Conservation (phyloP, 176 grass and related monocot genomes). For the Raddia guianensis region DNA sequence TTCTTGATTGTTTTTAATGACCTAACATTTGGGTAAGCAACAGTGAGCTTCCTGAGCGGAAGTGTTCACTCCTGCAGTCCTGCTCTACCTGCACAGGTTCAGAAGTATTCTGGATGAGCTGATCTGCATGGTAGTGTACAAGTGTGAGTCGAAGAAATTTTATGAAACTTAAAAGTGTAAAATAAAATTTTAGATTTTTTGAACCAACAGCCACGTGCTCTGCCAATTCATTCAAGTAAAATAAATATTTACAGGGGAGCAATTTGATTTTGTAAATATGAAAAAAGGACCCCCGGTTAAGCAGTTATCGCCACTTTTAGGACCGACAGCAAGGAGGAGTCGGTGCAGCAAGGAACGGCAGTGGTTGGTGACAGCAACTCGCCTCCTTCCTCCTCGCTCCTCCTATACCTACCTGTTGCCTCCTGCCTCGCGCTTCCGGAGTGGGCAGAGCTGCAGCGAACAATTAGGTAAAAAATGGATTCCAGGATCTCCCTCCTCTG, state of each 20-base stretch:
- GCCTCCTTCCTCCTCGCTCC: constrained; percentile 37
- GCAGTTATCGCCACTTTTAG: neutral
- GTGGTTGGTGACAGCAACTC: constrained; percentile 55
- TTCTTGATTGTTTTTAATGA: neutral
- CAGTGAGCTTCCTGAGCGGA: constrained; percentile 27
- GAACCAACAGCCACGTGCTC: too few species aligned
- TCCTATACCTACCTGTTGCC: constrained; percentile 32
- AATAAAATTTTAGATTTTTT: too few species aligned
- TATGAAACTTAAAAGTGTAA: too few species aligned
- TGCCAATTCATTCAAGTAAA: too few species aligned
- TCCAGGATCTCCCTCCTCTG: constrained; percentile 50
- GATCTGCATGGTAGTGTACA: neutral
- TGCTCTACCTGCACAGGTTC: constrained; percentile 45
- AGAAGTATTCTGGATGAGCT: constrained; percentile 48
- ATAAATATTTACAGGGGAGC: too few species aligned
- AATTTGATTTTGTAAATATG: neutral
- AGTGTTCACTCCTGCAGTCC: neutral
- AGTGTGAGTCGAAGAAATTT: too few species aligned
- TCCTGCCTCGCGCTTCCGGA: neutral
- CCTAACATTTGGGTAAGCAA: constrained; percentile 29
- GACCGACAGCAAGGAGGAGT: constrained; percentile 32
- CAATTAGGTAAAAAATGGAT: constrained; percentile 38
- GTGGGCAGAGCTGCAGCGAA: constrained; percentile 8
- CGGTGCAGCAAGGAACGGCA: neutral
- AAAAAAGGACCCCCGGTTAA: neutral